Evolutionary conservation across 176 grass and related monocot species (phyloP), one percentile per base, ranked within the genome.

Genomic region (Themeda triandra): DNA sequence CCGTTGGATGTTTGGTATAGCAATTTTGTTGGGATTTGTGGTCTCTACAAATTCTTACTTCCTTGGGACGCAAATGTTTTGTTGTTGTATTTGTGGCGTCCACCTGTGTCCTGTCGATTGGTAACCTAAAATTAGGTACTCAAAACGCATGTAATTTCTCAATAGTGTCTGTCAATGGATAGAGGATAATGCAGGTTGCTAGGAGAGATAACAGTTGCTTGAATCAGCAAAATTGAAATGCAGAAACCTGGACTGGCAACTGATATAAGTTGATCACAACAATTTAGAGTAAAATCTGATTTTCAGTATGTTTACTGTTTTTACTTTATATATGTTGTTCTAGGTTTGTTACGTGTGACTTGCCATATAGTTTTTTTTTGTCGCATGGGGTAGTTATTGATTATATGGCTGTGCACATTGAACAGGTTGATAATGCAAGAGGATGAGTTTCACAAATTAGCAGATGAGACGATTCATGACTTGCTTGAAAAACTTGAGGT

Each of bases 401-500:
- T 80, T 66, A 7, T 72, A 13, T 28, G 12, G 1, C 6, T 76
- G 6, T 60, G 18, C 79, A 40, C 58, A 13, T 70, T 76, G 27
- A 56, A 33, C 84, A 99, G 93, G 85, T 92, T 73, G 27, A 89
- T 90, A 58, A 73, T 96, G 76, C 21, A 84, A 40, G 96, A 98
- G 83, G 87, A 92, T n/a, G 90, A 96, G 74, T 96, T 84, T 64
- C 96, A 98, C 87, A 89, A 81, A 62, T 49, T 92, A 19, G 96
- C 93, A 66, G 93, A 98, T 86, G 93, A 87, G 18, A 95, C 89
- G 0, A 91, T 98, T 90, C 92, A 92, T 32, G 80, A 89, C 60
- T 87, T 97, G 68, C 84, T 87, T 74, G 88, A 92, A 73, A 94
- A 89, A 75, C 83, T 97, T 56, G 95, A 97, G 92, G 95, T 97